phyloP scores from a whole-genome alignment of 1,284 basidiomycete genomes.

The Exsudoporus floridanus region DNA sequence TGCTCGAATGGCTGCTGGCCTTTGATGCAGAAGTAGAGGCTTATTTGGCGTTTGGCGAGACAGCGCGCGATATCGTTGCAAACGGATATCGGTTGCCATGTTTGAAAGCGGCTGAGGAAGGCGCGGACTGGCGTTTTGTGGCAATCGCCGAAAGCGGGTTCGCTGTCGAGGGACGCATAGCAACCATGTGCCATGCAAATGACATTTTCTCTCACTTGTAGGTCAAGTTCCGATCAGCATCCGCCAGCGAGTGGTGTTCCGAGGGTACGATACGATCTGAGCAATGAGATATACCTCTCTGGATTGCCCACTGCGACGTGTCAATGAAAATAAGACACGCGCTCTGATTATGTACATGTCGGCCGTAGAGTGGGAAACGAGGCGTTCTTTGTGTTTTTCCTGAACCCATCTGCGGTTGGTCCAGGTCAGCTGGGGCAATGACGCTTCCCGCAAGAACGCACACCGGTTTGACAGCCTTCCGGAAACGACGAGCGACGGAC shows the following conservation, averaged over 20 bases:
- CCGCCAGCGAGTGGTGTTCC: no score
- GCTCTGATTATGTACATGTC: conserved; percentile 15
- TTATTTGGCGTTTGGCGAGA: conserved; percentile 22
- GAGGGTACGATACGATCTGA: conserved; percentile 3
- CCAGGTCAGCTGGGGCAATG: conserved; percentile 10
- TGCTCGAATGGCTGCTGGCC: conserved; percentile 32
- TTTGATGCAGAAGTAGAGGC: conserved; percentile 32
- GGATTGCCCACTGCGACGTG: neutral
- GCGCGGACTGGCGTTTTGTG: conserved; percentile 9
- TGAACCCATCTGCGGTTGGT: conserved; percentile 1
- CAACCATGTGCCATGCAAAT: conserved; percentile 12
- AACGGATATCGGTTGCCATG: conserved; percentile 30
- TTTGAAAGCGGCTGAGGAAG: conserved; percentile 7
- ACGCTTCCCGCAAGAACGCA: conserved; percentile 8
- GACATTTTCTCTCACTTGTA: conserved; percentile 16
- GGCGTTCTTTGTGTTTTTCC: conserved; percentile 6
- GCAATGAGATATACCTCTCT: conserved; percentile 14
- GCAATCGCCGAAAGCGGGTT: conserved; percentile 12
- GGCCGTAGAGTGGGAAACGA: conserved; percentile 20
- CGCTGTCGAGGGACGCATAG: conserved; percentile 6
- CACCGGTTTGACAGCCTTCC: conserved; percentile 15
- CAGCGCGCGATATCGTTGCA: conserved; percentile 22
- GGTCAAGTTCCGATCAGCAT: conserved; percentile 26
- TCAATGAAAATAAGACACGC: conserved; percentile 1
- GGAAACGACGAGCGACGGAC: conserved; percentile 8